Conservation (phyloP, 2,329 filamentous ascomycete genomes). For the Immersiporthe knoxdaviesiana region DNA sequence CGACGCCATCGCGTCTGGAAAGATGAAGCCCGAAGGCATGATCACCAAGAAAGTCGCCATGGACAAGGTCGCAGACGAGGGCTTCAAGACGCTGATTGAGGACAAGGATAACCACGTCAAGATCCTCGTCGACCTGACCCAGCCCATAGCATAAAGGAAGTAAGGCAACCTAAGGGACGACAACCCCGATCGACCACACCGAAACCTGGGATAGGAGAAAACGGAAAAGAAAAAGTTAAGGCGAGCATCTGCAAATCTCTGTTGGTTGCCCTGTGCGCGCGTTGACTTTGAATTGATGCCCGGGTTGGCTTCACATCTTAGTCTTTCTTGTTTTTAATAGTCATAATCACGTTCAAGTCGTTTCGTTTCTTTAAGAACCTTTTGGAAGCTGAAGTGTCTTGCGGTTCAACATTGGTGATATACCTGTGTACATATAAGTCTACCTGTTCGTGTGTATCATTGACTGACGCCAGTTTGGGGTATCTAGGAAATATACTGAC, state of each 20-base stretch:
- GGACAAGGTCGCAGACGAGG: constrained; percentile 53
- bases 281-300: constrained; percentile 22
- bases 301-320: not conserved
- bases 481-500: too few species aligned
- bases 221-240: not conserved
- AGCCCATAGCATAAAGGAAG: constrained; percentile 12
- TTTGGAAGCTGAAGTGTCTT: not conserved
- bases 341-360: not conserved
- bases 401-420: not conserved
- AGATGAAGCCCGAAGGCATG: constrained; percentile 53
- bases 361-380: not conserved
- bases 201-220: not conserved
- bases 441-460: too few species aligned
- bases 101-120: constrained; percentile 61
- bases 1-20: constrained; percentile 32
- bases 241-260: not conserved
- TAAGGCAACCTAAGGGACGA: not conserved
- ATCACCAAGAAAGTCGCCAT: constrained; percentile 57
- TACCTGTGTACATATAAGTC: too few species aligned
- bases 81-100: constrained; percentile 54
- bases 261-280: not conserved
- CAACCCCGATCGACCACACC: not conserved
- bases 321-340: not conserved
- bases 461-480: too few species aligned
- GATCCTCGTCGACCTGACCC: constrained; percentile 49